phyloP scores from a whole-genome alignment of 2,329 filamentous ascomycete genomes.

The Hortaea werneckii region DNA sequence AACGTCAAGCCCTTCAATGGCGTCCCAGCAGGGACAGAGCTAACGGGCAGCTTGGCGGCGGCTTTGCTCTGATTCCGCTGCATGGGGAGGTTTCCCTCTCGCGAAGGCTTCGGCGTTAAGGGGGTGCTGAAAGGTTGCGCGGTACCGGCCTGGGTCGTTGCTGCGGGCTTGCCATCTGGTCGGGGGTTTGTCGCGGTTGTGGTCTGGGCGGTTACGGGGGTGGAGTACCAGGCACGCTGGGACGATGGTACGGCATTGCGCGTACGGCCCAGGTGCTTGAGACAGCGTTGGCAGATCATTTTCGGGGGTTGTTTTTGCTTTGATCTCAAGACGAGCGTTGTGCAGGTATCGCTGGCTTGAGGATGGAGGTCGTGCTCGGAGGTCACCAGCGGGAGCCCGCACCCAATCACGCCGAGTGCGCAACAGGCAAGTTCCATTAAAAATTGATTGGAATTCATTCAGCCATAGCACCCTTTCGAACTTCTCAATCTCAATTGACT shows the following conservation, averaged over 20 bases:
- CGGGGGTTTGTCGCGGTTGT: constrained; percentile 20
- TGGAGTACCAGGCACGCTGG: constrained; percentile 1
- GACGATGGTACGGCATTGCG: constrained; percentile 1
- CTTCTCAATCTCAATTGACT: too few species aligned
- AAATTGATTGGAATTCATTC: too few species aligned
- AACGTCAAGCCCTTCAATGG: constrained; percentile 66
- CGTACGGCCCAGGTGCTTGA: constrained; percentile 15
- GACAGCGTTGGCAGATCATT: constrained; percentile 25
- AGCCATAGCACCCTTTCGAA: too few species aligned
- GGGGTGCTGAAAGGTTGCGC: constrained; percentile 38
- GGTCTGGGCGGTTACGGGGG: constrained; percentile 19
- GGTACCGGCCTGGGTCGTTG: constrained; percentile 33
- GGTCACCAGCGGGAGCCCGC: too few species aligned
- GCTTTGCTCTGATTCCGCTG: constrained; percentile 15
- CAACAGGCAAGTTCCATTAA: too few species aligned
- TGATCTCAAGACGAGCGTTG: not conserved
- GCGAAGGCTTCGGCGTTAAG: constrained; percentile 21
- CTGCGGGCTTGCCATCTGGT: constrained; percentile 27
- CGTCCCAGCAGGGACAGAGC: constrained; percentile 56
- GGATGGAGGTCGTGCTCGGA: too few species aligned
- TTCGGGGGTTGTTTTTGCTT: not conserved
- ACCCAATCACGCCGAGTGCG: too few species aligned
- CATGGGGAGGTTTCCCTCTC: constrained; percentile 17
- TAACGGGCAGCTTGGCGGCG: constrained; percentile 13
- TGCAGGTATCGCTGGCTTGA: too few species aligned